These are phyloP conservation scores for Boletellus deceptivus DNA, from an alignment of 1,284 basidiomycete genomes.

Conservation along the genomic window DNA sequence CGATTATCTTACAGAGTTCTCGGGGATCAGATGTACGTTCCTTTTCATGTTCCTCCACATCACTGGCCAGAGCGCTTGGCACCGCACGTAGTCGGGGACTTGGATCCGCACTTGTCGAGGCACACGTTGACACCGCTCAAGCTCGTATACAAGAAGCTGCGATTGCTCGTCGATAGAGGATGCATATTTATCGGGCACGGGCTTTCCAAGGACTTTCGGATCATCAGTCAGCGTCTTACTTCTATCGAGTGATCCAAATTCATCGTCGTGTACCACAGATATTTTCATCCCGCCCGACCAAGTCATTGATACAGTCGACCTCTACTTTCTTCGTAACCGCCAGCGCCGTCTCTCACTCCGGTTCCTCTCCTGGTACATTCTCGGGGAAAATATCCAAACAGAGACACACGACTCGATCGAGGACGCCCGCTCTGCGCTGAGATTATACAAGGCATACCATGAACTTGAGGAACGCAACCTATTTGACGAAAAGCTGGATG, in stretches of 20 bases:
- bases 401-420: conserved; percentile 97
- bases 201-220: conserved; percentile 98
- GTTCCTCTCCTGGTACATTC: conserved; percentile 92
- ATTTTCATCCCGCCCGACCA: conserved; percentile 94
- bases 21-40: conserved; percentile 85
- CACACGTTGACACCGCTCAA: conserved; percentile 95
- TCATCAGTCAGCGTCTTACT: conserved; percentile 75
- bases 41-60: neutral
- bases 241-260: neutral
- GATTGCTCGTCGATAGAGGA: conserved; percentile 89
- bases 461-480: conserved; percentile 73
- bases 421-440: conserved; percentile 87
- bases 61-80: neutral
- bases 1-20: conserved; percentile 96
- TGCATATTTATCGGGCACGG: conserved; percentile 99
- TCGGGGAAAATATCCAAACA: conserved; percentile 89
- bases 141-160: conserved; percentile 97
- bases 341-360: conserved; percentile 89
- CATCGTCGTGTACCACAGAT: conserved; percentile 48
- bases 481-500: conserved; percentile 89
- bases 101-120: conserved; percentile 80
- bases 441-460: conserved; percentile 84
- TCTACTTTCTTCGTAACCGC: conserved; percentile 82
- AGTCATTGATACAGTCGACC: conserved; percentile 95
- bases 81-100: conserved; percentile 71